phyloP scores from a whole-genome alignment of 805 yeast genomes.

The Saturnispora hagleri region DNA sequence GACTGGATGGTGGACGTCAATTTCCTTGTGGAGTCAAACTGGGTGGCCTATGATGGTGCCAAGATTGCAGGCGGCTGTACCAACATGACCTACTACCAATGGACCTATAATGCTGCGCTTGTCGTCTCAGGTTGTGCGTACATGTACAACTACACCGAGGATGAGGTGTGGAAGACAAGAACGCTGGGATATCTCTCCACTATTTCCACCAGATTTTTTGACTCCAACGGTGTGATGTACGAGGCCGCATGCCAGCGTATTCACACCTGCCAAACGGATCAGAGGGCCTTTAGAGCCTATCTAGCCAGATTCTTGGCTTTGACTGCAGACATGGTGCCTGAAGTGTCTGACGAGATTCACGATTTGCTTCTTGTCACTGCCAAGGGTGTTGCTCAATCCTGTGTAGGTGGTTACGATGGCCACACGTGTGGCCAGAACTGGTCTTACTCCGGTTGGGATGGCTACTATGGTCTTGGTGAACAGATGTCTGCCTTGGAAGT shows the following conservation, averaged over 20 bases:
- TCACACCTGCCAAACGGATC: conserved; percentile 69
- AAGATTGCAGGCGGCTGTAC: conserved; percentile 52
- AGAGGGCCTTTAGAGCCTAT: conserved; percentile 86
- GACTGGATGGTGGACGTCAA: conserved; percentile 62
- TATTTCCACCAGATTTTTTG: conserved; percentile 42
- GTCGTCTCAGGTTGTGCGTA: conserved; percentile 74
- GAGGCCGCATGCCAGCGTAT: conserved; percentile 78
- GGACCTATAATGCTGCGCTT: conserved; percentile 86
- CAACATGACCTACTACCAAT: conserved; percentile 47
- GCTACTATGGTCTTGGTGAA: conserved; percentile 65
- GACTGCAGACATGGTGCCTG: conserved; percentile 66
- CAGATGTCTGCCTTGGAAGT: conserved; percentile 68
- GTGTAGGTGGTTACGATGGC: conserved; percentile 67
- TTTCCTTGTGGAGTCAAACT: conserved; percentile 36
- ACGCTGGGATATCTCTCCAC: conserved; percentile 48
- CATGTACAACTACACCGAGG: conserved; percentile 63
- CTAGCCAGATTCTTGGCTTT: conserved; percentile 65
- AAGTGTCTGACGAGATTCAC: conserved; percentile 31
- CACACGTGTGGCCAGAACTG: conserved; percentile 72
- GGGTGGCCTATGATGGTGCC: conserved; percentile 65
- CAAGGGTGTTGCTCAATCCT: conserved; percentile 57
- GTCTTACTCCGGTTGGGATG: conserved; percentile 54
- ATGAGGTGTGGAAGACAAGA: conserved; percentile 57
- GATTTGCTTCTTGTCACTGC: conserved; percentile 42
- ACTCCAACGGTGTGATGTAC: conserved; percentile 44